These are phyloP conservation scores for Cantharellus cinnabarinus DNA, from an alignment of 768 basidiomycete species.

Conservation along the genomic window DNA sequence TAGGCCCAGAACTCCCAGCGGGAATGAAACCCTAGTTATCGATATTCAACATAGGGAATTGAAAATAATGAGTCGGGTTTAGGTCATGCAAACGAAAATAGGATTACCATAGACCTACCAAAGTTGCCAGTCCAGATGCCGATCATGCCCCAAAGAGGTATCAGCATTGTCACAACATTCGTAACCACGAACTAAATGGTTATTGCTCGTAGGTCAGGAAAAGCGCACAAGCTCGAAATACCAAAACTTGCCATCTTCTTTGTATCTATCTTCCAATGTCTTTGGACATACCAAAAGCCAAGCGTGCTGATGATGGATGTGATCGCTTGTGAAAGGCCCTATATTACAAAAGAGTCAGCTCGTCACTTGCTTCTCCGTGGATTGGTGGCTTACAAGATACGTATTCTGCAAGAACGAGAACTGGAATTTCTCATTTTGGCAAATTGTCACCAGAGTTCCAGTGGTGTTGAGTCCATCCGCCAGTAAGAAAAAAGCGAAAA, in stretches of 20 bases:
- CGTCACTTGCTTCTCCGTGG: not conserved
- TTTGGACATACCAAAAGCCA: conserved; percentile 70
- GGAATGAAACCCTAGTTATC: conserved; percentile 39
- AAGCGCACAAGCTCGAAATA: not conserved
- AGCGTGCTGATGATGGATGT: conserved; percentile 50
- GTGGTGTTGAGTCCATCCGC: conserved; percentile 69
- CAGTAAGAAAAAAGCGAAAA: conserved; percentile 57
- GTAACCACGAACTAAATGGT: conserved; percentile 44
- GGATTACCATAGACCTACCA: conserved; percentile 23
- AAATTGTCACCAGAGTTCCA: conserved; percentile 50
- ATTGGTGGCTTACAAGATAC: conserved; percentile 27
- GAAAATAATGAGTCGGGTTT: not conserved
- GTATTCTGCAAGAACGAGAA: conserved; percentile 72
- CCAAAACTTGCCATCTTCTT: conserved; percentile 46
- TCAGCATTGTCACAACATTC: conserved; percentile 53
- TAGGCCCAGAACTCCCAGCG: conserved; percentile 82
- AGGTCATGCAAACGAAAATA: not conserved
- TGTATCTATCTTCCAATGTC: conserved; percentile 55
- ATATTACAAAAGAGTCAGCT: not conserved
- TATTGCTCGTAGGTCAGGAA: not conserved
- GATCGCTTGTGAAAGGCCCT: conserved; percentile 39
- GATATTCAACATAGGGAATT: no score
- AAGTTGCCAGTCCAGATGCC: conserved; percentile 57
- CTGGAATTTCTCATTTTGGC: conserved; percentile 58
- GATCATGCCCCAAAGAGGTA: conserved; percentile 37